Evolutionary conservation across 768 basidiomycete species (phyloP), one percentile per base, ranked within the genome.

Genomic region (Phylloporus sp.): DNA sequence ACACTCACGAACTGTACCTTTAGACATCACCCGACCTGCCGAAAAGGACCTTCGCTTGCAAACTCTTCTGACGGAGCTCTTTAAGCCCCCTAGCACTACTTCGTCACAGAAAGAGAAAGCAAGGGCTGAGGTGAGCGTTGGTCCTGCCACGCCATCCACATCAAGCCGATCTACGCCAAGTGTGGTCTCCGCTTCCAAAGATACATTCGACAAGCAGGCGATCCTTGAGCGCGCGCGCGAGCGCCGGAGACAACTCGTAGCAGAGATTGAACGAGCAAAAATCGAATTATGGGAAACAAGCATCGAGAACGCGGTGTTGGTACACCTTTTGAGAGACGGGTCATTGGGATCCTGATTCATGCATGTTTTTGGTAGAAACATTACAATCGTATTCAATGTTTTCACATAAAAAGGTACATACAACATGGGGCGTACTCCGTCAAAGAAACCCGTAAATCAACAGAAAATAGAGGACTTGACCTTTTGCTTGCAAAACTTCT

Each of bases 221-320:
- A 68, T 84, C 20, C 53, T 89, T 28, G 70, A 64, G 39, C 75
- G 76, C 13, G 86, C 85, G 13, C 73, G 69, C 48, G 79, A 80
- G 58, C 74, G 79, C 59, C 77, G 80, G 52, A 67, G 69, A 49
- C 72, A 79, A 57, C 57, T 91, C 32, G 69, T 70, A 49, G 69
- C 68, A 10, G 82, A 85, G 68, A 68, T 90, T 40, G 76, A 82
- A 44, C 72, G 70, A 47, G 79, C 82, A 22, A 85, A 84, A 61
- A 73, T 80, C 26, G 81, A 85, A 60, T 66, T 89, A 50, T 89
- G 88, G 88, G 86, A 88, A 69, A 76, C 77, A 45, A 82, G 80
- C 35, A 75, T 88, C 45, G 86, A 88, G 67, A 79, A 82, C 59
- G 85, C 82, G n/a, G 81, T 77, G 46, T 68, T 87, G 52, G 63